These are phyloP conservation scores for Trametes sp. DNA, from an alignment of 1,284 basidiomycete genomes.

Conservation along the genomic window DNA sequence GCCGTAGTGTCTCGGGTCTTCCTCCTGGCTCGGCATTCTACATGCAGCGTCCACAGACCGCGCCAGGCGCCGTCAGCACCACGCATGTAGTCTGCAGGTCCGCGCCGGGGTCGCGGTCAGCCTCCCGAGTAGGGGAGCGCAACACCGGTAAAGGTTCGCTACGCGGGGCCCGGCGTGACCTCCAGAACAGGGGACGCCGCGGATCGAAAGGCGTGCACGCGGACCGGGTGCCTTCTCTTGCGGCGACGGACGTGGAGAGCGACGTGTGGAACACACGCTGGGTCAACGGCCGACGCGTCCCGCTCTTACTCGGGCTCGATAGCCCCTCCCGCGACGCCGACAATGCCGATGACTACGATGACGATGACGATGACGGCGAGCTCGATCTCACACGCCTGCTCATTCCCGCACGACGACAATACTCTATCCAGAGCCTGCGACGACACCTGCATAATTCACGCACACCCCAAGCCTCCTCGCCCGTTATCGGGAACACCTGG, in stretches of 20 bases:
- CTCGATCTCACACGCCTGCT: conserved; percentile 71
- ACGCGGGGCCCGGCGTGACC: conserved; percentile 21
- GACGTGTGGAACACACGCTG: conserved; percentile 46
- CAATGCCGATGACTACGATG: conserved; percentile 49
- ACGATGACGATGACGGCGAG: conserved; percentile 68
- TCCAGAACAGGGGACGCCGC: conserved; percentile 22
- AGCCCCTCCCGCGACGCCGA: conserved; percentile 34
- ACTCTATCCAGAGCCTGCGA: conserved; percentile 71
- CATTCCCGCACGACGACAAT: conserved; percentile 73
- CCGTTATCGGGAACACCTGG: conserved; percentile 23
- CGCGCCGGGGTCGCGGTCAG: conserved; percentile 57
- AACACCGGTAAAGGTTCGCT: conserved; percentile 14
- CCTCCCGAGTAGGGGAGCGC: conserved; percentile 43
- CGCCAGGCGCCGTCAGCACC: conserved; percentile 54
- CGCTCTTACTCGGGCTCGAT: conserved; percentile 22
- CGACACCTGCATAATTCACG: conserved; percentile 56
- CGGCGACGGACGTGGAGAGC: conserved; percentile 49
- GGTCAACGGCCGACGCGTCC: conserved; percentile 36
- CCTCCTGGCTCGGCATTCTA: conserved; percentile 36
- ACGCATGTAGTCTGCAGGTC: conserved; percentile 69
- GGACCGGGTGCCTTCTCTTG: conserved; percentile 49
- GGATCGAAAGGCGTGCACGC: conserved; percentile 22
- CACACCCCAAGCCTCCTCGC: conserved; percentile 20
- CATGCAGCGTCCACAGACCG: conserved; percentile 36
- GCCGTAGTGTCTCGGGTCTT: conserved; percentile 28